These are phyloP conservation scores for Nigrograna mackinnonii DNA, from an alignment of 2,329 filamentous ascomycete genomes.

Conservation along the genomic window DNA sequence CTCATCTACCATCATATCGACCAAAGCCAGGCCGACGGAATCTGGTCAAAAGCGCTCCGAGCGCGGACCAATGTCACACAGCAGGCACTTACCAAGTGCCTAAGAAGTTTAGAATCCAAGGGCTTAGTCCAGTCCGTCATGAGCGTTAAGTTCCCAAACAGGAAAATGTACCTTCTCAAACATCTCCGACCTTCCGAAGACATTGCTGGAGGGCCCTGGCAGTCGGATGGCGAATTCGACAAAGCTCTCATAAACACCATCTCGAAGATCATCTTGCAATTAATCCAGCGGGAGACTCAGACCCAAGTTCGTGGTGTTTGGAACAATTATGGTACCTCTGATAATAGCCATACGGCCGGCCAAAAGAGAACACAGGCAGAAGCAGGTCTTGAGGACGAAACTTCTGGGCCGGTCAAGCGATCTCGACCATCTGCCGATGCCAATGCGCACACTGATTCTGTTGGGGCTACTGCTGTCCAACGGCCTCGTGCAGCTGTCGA, in stretches of 20 bases:
- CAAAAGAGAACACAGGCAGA: conserved; percentile 41
- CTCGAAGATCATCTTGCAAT: conserved; percentile 72
- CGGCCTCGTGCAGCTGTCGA: no score
- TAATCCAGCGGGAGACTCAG: conserved; percentile 73
- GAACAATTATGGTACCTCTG: conserved; percentile 44
- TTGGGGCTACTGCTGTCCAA: no score
- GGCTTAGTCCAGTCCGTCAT: conserved; percentile 87
- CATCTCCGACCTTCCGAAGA: conserved; percentile 84
- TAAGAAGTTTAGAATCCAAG: conserved; percentile 83
- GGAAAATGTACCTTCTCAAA: conserved; percentile 95
- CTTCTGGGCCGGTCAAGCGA: conserved; percentile 29
- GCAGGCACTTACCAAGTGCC: conserved; percentile 74
- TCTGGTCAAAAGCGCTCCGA: conserved; percentile 89
- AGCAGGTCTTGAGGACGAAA: conserved; percentile 34
- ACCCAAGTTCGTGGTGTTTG: conserved; percentile 55
- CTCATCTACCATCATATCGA: conserved; percentile 91
- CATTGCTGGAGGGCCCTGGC: conserved; percentile 93
- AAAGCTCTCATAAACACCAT: conserved; percentile 83
- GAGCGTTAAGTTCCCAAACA: conserved; percentile 85
- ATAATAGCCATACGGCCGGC: conserved; percentile 16
- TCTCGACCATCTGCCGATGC: conserved; percentile 5
- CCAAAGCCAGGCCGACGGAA: conserved; percentile 78
- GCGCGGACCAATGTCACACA: conserved; percentile 81
- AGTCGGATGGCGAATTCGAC: conserved; percentile 88
- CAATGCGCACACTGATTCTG: neutral